These are phyloP conservation scores for Apophysomyces elegans DNA, from an alignment of 371 early-diverging fungal species.

Conservation along the genomic window DNA sequence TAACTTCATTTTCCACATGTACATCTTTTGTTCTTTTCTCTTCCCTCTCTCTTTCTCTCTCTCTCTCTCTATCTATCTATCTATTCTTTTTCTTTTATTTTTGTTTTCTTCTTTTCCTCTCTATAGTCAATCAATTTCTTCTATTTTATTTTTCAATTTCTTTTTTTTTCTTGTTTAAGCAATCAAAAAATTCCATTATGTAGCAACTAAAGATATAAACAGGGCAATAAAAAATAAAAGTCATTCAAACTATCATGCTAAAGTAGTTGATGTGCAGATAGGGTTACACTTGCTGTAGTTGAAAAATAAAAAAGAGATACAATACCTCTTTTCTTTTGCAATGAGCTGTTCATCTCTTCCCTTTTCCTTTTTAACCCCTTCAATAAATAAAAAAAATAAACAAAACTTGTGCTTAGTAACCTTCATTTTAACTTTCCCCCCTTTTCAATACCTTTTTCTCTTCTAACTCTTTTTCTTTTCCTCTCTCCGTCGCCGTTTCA, in stretches of 20 bases:
- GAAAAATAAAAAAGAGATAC: slow-evolving; percentile 3
- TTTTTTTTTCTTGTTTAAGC: neutral
- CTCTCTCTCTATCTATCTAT: too few relatives aligned
- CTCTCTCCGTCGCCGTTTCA: slow-evolving; percentile 8
- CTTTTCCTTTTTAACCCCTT: slow-evolving; percentile 5
- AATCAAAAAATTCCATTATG: neutral
- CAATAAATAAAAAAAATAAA: slow-evolving; percentile 2
- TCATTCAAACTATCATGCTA: neutral
- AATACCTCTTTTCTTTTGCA: neutral
- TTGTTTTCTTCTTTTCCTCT: neutral
- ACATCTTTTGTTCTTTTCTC: neutral
- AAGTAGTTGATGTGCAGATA: neutral
- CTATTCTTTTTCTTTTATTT: neutral
- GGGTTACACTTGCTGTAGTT: slow-evolving; percentile 9
- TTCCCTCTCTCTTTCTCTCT: neutral
- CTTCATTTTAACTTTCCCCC: neutral
- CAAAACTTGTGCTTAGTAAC: neutral
- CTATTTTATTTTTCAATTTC: neutral
- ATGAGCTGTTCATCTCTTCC: slow-evolving; percentile 2
- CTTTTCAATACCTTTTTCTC: neutral
- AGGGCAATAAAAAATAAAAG: neutral
- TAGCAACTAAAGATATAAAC: neutral
- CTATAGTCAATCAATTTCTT: neutral
- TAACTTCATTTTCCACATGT: neutral
- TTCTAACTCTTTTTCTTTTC: neutral